phyloP scores from a whole-genome alignment of 257 asterid genomes.

The Nicotiana paniculata region DNA sequence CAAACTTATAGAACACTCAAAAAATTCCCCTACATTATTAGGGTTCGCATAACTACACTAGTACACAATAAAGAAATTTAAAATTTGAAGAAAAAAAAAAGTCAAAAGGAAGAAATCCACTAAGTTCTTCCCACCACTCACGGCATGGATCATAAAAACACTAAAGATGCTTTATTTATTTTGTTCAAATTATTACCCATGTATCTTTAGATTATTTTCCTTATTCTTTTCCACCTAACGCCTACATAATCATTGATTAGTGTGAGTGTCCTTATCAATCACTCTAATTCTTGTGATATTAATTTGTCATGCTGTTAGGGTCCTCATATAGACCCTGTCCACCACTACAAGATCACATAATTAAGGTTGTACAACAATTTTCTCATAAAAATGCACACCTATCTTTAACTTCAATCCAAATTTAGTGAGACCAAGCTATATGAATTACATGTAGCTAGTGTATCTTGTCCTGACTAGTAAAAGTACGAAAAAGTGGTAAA shows the following conservation, averaged over 20 bases:
- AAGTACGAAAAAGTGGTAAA: neutral
- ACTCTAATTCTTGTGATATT: neutral
- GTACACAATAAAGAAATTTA: neutral
- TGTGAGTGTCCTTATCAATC: neutral
- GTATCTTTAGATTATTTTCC: neutral
- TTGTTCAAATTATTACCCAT: slow-evolving; percentile 5
- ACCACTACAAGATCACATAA: neutral
- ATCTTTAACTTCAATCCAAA: slow-evolving; percentile 11
- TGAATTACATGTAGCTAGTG: neutral
- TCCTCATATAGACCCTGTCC: neutral
- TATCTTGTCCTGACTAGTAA: neutral
- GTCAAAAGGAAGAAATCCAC: neutral
- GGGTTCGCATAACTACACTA: neutral
- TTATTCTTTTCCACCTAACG: slow-evolving; percentile 19
- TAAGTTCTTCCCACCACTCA: slow-evolving; percentile 15
- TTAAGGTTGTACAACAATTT: neutral
- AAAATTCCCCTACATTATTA: neutral
- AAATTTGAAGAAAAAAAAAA: neutral
- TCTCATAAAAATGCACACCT: neutral
- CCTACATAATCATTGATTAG: slow-evolving; percentile 9
- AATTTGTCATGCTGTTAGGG: neutral
- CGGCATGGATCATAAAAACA: neutral
- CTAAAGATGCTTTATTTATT: neutral
- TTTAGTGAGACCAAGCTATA: neutral
- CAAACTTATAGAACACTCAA: neutral